Percentiles rank a stretch among this genome's conserved stretches.
These are phyloP conservation scores for Debaryomyces sp. DNA, from an alignment of 1,139 yeast genomes.

Conservation along the genomic window DNA sequence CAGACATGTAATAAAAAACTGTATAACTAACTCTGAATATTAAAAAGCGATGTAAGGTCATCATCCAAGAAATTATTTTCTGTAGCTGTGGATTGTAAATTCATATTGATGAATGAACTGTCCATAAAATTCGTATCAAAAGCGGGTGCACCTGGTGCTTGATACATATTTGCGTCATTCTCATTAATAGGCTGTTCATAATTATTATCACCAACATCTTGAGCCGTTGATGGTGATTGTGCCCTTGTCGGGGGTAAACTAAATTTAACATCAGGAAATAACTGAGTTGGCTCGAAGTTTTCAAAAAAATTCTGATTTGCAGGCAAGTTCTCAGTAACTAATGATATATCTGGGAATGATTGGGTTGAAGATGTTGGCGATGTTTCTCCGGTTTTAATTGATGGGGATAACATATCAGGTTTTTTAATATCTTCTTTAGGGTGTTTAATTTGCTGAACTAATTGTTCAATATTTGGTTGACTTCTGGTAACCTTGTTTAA, in stretches of 20 bases:
- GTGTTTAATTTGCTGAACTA: slow-evolving; percentile 34
- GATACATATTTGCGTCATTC: slow-evolving; percentile 18
- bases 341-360: slow-evolving; percentile 49
- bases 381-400: slow-evolving; percentile 20
- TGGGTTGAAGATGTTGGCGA: slow-evolving; percentile 43
- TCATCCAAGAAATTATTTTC: slow-evolving; percentile 36
- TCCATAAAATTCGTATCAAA: slow-evolving; percentile 48
- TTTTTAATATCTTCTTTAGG: slow-evolving; percentile 13
- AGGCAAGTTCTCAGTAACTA: slow-evolving; percentile 50
- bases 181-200: not conserved
- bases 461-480: slow-evolving; percentile 30
- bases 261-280: slow-evolving; percentile 42
- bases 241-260: slow-evolving; percentile 44
- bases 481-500: slow-evolving; percentile 11
- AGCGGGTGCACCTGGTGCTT: slow-evolving; percentile 10
- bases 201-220: slow-evolving; percentile 1
- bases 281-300: slow-evolving; percentile 52
- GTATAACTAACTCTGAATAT: slow-evolving; percentile 19
- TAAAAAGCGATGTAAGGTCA: slow-evolving; percentile 36
- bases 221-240: slow-evolving; percentile 32
- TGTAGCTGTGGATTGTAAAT: slow-evolving; percentile 44
- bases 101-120: slow-evolving; percentile 48
- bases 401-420: slow-evolving; percentile 11
- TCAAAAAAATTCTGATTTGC: slow-evolving; percentile 45
- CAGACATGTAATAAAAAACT: not conserved